Percentiles rank a stretch among this genome's conserved stretches.
Conservation (phyloP, 306 rosid species). For the Fagus sylvatica region DNA sequence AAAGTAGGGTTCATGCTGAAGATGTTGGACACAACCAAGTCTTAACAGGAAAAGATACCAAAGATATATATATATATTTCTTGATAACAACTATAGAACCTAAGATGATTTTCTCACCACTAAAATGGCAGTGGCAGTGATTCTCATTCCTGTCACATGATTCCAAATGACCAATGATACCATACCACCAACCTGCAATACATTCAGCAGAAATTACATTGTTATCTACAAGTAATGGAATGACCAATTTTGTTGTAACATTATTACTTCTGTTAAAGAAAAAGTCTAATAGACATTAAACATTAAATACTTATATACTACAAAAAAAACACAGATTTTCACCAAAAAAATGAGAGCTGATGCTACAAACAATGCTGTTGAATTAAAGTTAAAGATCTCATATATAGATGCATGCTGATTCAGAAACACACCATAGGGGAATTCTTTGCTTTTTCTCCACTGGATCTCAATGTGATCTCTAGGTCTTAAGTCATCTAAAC, state of each 20-base stretch:
- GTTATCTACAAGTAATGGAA: conserved; percentile 3
- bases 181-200: conserved; percentile 93
- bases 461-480: conserved; percentile 93
- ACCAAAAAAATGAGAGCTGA: background rate
- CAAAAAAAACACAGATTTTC: background rate
- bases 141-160: conserved; percentile 49
- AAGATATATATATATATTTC: too few relatives aligned
- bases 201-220: conserved; percentile 13
- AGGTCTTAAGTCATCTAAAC: conserved; percentile 67
- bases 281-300: conserved; percentile 9
- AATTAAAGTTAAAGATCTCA: background rate
- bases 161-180: conserved; percentile 75
- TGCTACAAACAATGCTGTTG: background rate
- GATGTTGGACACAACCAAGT: background rate
- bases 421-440: conserved; percentile 70
- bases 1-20: background rate
- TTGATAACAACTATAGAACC: conserved; percentile 9
- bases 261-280: background rate
- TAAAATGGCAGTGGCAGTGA: conserved; percentile 62
- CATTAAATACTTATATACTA: background rate
- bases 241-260: conserved; percentile 9
- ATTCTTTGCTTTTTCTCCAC: conserved; percentile 88
- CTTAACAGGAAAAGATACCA: background rate
- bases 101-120: conserved; percentile 53
- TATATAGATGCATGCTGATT: background rate